Evolutionary conservation across 169 alveolate species (phyloP).

Genomic region (Fabrea salina): DNA sequence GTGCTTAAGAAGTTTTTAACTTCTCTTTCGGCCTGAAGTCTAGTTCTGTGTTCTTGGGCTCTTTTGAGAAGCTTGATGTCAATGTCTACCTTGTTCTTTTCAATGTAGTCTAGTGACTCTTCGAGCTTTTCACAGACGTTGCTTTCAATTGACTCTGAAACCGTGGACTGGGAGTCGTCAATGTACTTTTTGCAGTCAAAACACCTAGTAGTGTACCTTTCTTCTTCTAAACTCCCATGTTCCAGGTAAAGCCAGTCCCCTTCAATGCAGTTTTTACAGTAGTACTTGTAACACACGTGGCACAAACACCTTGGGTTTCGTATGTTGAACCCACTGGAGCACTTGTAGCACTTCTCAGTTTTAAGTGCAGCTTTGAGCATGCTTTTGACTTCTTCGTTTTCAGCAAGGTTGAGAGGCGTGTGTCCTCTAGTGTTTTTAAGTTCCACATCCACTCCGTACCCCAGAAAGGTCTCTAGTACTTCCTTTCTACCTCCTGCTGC

Average conservation of each 20-base stretch:
- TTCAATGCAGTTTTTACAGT: slow-evolving; percentile 47
- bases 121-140: slow-evolving; percentile 47
- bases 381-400: slow-evolving; percentile 43
- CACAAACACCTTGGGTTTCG: slow-evolving; percentile 61
- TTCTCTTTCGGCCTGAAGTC: slow-evolving; percentile 56
- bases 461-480: slow-evolving; percentile 60
- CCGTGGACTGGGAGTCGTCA: slow-evolving; percentile 44
- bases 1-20: slow-evolving; percentile 46
- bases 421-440: slow-evolving; percentile 68
- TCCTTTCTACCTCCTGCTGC: slow-evolving; percentile 56
- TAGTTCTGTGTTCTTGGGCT: slow-evolving; percentile 46
- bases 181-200: slow-evolving; percentile 44
- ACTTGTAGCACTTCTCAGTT: slow-evolving; percentile 48
- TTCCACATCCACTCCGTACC: slow-evolving; percentile 66
- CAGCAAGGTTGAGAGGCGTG: slow-evolving; percentile 57
- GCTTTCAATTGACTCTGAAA: slow-evolving; percentile 46
- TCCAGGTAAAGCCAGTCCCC: slow-evolving; percentile 51
- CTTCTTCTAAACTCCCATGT: slow-evolving; percentile 49
- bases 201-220: slow-evolving; percentile 64
- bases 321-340: slow-evolving; percentile 53
- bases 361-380: slow-evolving; percentile 47
- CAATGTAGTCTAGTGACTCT: slow-evolving; percentile 19
- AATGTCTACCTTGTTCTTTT: slow-evolving; percentile 36
- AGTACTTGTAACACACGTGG: slow-evolving; percentile 49
- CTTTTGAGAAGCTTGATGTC: slow-evolving; percentile 55